These are phyloP conservation scores for Arxiozyma slooffiae DNA, from an alignment of 1,139 yeast species.

Conservation along the genomic window DNA sequence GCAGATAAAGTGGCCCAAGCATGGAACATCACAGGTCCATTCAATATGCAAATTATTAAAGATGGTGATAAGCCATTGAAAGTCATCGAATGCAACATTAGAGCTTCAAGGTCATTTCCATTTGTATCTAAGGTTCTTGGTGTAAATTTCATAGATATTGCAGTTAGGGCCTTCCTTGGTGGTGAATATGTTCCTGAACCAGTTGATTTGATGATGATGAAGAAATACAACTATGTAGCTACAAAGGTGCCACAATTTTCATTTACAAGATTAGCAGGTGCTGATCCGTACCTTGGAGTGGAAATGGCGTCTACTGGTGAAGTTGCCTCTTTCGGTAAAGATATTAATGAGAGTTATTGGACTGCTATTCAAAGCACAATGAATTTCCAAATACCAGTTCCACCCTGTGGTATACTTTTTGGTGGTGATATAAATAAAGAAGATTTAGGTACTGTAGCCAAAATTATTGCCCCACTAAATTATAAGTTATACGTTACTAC, in stretches of 20 bases:
- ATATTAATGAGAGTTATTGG: constrained; percentile 90
- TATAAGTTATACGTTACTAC: constrained; percentile 77
- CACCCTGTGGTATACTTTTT: constrained; percentile 79
- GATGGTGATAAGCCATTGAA: constrained; percentile 56
- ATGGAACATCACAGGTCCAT: constrained; percentile 95
- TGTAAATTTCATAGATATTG: constrained; percentile 85
- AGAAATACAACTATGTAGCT: constrained; percentile 65
- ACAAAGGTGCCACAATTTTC: constrained; percentile 97
- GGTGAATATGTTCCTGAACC: constrained; percentile 45
- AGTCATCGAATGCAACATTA: constrained; percentile 95
- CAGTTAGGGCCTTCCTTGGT: constrained; percentile 75
- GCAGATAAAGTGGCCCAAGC: constrained; percentile 91
- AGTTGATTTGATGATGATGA: constrained; percentile 51
- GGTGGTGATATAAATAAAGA: constrained; percentile 84
- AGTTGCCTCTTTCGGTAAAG: constrained; percentile 88
- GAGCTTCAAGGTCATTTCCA: constrained; percentile 98
- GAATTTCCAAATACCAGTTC: constrained; percentile 89
- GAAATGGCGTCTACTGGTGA: constrained; percentile 99
- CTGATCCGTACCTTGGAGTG: constrained; percentile 96
- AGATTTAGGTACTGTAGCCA: constrained; percentile 64
- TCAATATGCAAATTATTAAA: constrained; percentile 93
- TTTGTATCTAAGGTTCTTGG: constrained; percentile 96
- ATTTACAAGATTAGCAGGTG: constrained; percentile 95
- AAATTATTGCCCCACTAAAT: constrained; percentile 49
- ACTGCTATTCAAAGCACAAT: constrained; percentile 91